These are phyloP conservation scores for Candida tetrigidarum DNA, from an alignment of 1,139 yeast genomes.

Conservation along the genomic window DNA sequence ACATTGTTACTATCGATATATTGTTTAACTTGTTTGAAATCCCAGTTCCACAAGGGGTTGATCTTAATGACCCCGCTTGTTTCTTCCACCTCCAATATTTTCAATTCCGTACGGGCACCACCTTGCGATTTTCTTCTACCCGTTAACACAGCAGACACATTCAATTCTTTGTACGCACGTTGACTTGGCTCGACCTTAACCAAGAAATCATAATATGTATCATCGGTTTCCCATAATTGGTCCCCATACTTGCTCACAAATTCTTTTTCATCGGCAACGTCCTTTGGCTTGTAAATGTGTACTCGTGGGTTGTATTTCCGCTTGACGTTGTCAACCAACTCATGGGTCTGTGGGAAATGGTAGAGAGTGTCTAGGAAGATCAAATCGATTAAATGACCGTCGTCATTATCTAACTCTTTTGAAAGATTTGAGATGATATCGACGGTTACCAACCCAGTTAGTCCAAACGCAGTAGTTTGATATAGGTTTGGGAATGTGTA, in stretches of 20 bases:
- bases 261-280: constrained; percentile 59
- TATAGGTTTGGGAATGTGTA: constrained; percentile 77
- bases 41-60: constrained; percentile 89
- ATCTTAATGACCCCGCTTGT: constrained; percentile 75
- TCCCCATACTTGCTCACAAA: constrained; percentile 74
- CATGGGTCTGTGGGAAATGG: constrained; percentile 91
- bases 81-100: constrained; percentile 76
- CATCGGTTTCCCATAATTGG: constrained; percentile 82
- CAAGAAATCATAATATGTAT: constrained; percentile 77
- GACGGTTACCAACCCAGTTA: constrained; percentile 86
- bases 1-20: constrained; percentile 74
- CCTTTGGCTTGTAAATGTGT: constrained; percentile 69
- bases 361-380: constrained; percentile 90
- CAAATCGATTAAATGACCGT: constrained; percentile 61
- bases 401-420: constrained; percentile 12
- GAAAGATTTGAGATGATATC: constrained; percentile 75
- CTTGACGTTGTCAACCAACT: constrained; percentile 65
- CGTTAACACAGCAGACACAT: constrained; percentile 83
- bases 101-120: constrained; percentile 74
- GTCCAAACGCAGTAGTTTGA: constrained; percentile 96
- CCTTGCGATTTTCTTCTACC: constrained; percentile 95
- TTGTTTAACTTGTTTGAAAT: constrained; percentile 67
- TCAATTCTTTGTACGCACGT: constrained; percentile 75
- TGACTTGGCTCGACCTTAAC: constrained; percentile 95
- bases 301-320: constrained; percentile 57